A percentile compares a stretch with the other conserved stretches of the same genome.
These are phyloP conservation scores for Globisporangium uncinulatum DNA, from an alignment of 352 stramenopile genomes.

Conservation along the genomic window DNA sequence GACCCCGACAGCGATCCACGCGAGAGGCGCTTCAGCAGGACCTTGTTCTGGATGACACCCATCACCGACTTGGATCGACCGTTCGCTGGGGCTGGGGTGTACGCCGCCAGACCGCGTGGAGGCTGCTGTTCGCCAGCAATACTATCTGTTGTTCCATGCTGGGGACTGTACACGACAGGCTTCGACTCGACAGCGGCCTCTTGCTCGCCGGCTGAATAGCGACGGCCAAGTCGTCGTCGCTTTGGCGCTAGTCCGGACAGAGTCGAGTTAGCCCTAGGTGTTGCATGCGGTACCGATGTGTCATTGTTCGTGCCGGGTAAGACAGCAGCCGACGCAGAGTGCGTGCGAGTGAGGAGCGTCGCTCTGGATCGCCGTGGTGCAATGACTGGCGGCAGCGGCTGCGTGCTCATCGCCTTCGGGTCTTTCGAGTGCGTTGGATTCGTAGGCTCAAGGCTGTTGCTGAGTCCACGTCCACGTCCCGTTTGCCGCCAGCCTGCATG, in stretches of 20 bases:
- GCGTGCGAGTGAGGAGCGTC: not conserved
- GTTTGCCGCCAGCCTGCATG: too few species aligned
- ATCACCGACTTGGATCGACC: not conserved
- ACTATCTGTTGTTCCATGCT: too few species aligned
- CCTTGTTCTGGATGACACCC: conserved; percentile 1
- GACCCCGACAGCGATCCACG: too few species aligned
- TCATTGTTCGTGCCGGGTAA: not conserved
- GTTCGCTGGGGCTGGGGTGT: not conserved
- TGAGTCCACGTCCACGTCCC: too few species aligned
- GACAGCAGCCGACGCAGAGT: not conserved
- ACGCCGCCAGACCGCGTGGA: not conserved
- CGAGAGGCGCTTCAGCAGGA: not conserved
- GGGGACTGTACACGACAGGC: too few species aligned
- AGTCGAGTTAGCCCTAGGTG: too few species aligned
- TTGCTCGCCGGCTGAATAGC: conserved; percentile 3
- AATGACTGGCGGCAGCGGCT: not conserved
- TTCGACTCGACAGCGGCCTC: not conserved
- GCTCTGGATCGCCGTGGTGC: not conserved
- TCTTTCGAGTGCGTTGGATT: too few species aligned
- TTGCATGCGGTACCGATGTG: too few species aligned
- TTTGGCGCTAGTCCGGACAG: too few species aligned
- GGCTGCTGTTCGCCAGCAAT: too few species aligned
- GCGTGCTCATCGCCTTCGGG: not conserved
- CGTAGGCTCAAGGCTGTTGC: too few species aligned
- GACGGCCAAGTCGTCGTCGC: not conserved